A percentile compares a stretch with the other conserved stretches of the same genome.
phyloP scores from a whole-genome alignment of 331 rosid genomes.

The Arachis monticola region DNA sequence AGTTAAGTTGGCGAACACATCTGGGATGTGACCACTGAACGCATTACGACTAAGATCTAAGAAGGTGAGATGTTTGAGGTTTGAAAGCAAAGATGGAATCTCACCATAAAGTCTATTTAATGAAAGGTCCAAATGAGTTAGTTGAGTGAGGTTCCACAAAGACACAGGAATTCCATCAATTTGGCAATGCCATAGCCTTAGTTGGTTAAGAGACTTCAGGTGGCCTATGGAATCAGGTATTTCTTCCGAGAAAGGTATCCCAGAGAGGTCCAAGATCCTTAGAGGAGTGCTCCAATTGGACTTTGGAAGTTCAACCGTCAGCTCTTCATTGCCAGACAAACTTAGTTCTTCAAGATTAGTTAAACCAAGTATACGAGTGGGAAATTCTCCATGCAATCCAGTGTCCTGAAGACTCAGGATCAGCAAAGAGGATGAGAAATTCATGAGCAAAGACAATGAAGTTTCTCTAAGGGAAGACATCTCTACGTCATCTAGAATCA shows the following conservation, averaged over 20 bases:
- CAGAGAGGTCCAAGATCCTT: slow-evolving; percentile 11
- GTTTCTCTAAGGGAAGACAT: neutral
- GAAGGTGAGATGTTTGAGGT: neutral
- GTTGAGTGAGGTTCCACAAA: too few species aligned
- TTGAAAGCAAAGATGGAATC: slow-evolving; percentile 18
- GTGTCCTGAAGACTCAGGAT: too few species aligned
- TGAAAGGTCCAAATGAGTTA: fast-evolving
- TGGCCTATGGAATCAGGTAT: slow-evolving; percentile 27
- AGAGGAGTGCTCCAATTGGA: slow-evolving; percentile 8
- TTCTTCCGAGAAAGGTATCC: neutral
- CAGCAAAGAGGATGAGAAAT: too few species aligned
- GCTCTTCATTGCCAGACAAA: too few species aligned
- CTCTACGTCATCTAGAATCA: neutral
- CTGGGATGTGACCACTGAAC: neutral
- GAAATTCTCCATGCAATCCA: too few species aligned
- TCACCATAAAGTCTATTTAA: too few species aligned
- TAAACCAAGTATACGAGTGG: too few species aligned
- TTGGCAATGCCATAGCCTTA: too few species aligned
- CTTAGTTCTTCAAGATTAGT: too few species aligned
- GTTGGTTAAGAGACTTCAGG: too few species aligned
- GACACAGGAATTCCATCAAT: too few species aligned
- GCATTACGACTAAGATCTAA: neutral
- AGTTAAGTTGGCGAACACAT: neutral
- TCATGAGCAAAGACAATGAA: neutral
- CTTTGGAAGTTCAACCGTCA: neutral